phyloP scores from a whole-genome alignment of 75 land plant genomes.

The Selaginella tamariscina region DNA sequence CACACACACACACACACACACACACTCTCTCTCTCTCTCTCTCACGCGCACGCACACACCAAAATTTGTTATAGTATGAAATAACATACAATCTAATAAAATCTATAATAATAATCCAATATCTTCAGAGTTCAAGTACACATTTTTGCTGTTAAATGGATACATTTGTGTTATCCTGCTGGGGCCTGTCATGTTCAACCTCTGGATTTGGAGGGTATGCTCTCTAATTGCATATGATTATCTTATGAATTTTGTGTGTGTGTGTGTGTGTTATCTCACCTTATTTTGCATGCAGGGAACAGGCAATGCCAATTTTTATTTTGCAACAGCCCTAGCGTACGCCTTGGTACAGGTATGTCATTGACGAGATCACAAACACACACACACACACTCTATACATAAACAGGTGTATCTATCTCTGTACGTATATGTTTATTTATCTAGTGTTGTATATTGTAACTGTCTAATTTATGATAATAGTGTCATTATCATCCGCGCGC shows the following conservation, averaged over 20 bases:
- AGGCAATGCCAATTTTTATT: not conserved
- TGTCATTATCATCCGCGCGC: too few relatives aligned
- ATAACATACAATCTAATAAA: not conserved
- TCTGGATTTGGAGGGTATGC: slow-evolving; percentile 98
- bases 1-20: too few relatives aligned
- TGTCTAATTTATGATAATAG: too few relatives aligned
- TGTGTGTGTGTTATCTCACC: too few relatives aligned
- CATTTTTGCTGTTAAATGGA: slow-evolving; percentile 68
- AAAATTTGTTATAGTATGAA: not conserved
- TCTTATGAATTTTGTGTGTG: too few relatives aligned
- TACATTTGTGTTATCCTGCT: slow-evolving; percentile 57
- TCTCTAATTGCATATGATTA: too few relatives aligned
- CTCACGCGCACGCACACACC: not conserved
- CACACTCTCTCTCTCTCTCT: too few relatives aligned
- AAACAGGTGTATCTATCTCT: too few relatives aligned
- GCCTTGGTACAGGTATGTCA: not conserved
- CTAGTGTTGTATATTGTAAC: too few relatives aligned
- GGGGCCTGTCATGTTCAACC: slow-evolving; percentile 93
- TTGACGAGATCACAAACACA: not conserved
- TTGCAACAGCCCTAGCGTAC: not conserved
- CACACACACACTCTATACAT: too few relatives aligned
- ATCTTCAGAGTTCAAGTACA: slow-evolving; percentile 56
- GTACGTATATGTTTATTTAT: too few relatives aligned
- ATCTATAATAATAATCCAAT: not conserved
- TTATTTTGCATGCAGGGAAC: not conserved